phyloP scores from a whole-genome alignment of 2,329 filamentous ascomycete species.

The Penicillium sp. region DNA sequence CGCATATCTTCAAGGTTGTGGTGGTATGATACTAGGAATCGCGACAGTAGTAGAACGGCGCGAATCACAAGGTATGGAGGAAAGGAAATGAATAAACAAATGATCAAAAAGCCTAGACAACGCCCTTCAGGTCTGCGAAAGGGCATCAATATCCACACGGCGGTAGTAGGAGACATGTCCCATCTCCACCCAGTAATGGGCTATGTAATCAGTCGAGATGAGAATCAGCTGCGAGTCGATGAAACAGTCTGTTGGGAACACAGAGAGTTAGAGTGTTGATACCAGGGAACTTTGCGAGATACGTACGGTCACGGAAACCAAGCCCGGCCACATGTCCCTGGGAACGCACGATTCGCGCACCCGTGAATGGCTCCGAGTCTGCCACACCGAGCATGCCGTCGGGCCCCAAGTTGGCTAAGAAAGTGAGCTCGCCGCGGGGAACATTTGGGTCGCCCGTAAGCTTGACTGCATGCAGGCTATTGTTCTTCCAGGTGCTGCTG shows the following conservation, averaged over 20 bases:
- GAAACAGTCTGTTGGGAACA: slow-evolving; percentile 44
- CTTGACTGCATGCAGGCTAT: slow-evolving; percentile 77
- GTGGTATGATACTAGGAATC: neutral
- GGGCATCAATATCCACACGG: slow-evolving; percentile 40
- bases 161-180: slow-evolving; percentile 45
- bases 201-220: slow-evolving; percentile 69
- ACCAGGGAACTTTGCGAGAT: too few relatives aligned
- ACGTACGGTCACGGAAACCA: slow-evolving; percentile 68
- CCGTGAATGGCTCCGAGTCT: slow-evolving; percentile 65
- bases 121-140: slow-evolving; percentile 29
- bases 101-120: neutral
- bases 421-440: slow-evolving; percentile 78
- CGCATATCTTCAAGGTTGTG: neutral
- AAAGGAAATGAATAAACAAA: neutral
- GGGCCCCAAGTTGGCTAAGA: slow-evolving; percentile 69
- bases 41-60: neutral
- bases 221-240: slow-evolving; percentile 73
- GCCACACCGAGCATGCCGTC: slow-evolving; percentile 60
- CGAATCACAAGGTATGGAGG: slow-evolving; percentile 8
- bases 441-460: slow-evolving; percentile 88
- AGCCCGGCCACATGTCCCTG: slow-evolving; percentile 71
- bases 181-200: slow-evolving; percentile 71
- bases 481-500: slow-evolving; percentile 46
- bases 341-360: slow-evolving; percentile 67
- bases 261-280: slow-evolving; percentile 7